These are phyloP conservation scores for Elongisporangium senticosum DNA, from an alignment of 352 stramenopile genomes.

Conservation along the genomic window DNA sequence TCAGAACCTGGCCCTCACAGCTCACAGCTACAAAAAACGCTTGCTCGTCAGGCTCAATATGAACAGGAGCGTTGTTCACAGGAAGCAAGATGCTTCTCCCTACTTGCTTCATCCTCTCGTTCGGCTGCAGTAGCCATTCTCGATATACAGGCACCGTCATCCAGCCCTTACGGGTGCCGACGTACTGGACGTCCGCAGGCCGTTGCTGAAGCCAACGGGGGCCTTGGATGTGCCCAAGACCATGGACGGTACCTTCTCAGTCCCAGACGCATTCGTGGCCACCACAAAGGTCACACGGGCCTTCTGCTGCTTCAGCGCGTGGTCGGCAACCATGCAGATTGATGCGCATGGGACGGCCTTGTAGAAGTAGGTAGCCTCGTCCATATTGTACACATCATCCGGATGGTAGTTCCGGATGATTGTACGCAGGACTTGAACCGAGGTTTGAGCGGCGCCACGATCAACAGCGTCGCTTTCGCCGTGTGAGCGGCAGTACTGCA, in stretches of 20 bases:
- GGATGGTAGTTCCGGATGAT: no score
- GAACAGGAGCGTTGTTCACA: neutral
- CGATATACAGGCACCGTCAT: neutral
- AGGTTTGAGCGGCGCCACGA: no score
- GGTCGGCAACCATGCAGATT: neutral
- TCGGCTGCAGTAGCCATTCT: neutral
- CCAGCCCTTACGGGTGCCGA: neutral
- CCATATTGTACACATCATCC: conserved; percentile 1
- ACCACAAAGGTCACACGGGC: neutral
- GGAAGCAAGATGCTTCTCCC: neutral
- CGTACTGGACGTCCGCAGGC: neutral
- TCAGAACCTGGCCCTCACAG: no score
- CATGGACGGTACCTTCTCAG: neutral
- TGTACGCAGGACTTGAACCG: no score
- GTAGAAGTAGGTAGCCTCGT: conserved; percentile 1
- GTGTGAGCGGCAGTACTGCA: no score
- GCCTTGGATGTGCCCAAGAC: neutral
- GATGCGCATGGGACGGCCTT: neutral
- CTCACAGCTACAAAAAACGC: no score
- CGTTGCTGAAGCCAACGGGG: neutral
- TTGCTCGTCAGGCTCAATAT: no score
- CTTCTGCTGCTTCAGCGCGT: neutral
- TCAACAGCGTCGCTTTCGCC: no score
- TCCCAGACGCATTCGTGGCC: neutral
- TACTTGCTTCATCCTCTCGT: neutral